Evolutionary conservation across 2,329 filamentous ascomycete species (phyloP).

Genomic region (Rutstroemia sp.): DNA sequence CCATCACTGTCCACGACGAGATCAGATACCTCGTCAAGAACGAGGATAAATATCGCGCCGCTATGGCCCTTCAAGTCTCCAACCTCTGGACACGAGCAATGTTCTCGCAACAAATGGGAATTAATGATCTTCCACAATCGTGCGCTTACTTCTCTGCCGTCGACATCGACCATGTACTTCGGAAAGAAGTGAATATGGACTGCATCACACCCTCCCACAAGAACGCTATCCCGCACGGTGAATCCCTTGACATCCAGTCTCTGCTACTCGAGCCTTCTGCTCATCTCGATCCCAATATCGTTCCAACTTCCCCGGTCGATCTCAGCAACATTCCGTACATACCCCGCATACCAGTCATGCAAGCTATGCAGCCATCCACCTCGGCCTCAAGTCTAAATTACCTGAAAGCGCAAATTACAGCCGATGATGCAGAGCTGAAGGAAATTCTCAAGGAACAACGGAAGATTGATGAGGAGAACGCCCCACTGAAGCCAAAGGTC

Average conservation of each 20-base stretch:
- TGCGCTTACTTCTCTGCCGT: constrained; percentile 95
- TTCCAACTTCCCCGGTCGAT: constrained; percentile 39
- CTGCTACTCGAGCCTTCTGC: constrained; percentile 66
- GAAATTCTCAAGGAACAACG: constrained; percentile 56
- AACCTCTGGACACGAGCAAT: constrained; percentile 97
- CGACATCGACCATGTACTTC: constrained; percentile 89
- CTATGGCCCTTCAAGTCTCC: constrained; percentile 86
- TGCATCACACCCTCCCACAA: constrained; percentile 87
- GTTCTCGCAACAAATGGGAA: constrained; percentile 95
- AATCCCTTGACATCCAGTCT: constrained; percentile 75
- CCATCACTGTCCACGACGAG: constrained; percentile 95
- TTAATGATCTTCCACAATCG: constrained; percentile 85
- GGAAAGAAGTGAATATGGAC: constrained; percentile 98
- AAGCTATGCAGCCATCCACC: constrained; percentile 44
- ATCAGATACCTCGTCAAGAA: constrained; percentile 88
- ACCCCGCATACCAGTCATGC: constrained; percentile 73
- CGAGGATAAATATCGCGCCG: constrained; percentile 78
- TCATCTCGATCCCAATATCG: constrained; percentile 56
- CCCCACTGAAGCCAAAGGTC: constrained; percentile 36
- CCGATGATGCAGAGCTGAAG: constrained; percentile 63
- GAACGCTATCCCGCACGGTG: constrained; percentile 70
- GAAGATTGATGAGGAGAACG: constrained; percentile 28
- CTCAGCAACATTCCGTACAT: constrained; percentile 60
- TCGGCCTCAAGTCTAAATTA: constrained; percentile 43
- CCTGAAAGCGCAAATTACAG: constrained; percentile 77